Percentiles rank a stretch among this genome's conserved stretches.
Conservation (phyloP, 2,329 filamentous ascomycete species). For the Macrophomina pseudophaseolina region DNA sequence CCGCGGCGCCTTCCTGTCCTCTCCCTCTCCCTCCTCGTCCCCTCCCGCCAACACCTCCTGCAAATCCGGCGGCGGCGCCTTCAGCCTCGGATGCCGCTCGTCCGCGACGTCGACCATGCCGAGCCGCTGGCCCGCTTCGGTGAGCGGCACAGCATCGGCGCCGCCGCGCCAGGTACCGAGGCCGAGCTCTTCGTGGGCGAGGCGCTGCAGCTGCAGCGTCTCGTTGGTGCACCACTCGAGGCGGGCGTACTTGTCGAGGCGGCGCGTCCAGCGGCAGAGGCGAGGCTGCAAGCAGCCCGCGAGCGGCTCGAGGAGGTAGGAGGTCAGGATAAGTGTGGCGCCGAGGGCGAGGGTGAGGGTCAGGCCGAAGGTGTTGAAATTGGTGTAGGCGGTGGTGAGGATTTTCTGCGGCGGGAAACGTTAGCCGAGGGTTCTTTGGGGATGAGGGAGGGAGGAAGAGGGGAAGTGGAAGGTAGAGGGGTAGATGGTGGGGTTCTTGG, state of each 20-base stretch:
- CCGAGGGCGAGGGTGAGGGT: constrained; percentile 33
- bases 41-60: background rate
- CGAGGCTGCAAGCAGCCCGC: constrained; percentile 19
- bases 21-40: background rate
- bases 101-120: constrained; percentile 3
- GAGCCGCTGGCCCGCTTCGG: constrained; percentile 2
- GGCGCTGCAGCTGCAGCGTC: constrained; percentile 28
- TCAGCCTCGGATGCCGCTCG: background rate
- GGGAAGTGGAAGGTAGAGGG: no score
- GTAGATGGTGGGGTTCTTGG: background rate
- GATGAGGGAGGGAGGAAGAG: no score
- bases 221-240: constrained; percentile 28
- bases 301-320: constrained; percentile 8
- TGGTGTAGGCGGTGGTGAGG: constrained; percentile 29
- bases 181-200: constrained; percentile 24
- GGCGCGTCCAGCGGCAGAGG: background rate
- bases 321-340: constrained; percentile 31
- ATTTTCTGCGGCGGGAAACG: constrained; percentile 26
- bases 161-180: constrained; percentile 28
- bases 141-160: background rate
- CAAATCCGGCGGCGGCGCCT: background rate
- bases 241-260: constrained; percentile 23
- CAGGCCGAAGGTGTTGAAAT: constrained; percentile 33
- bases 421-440: no score
- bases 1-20: no score